Conservation (phyloP, 2,329 filamentous ascomycete species). For the Fusarium sp. region DNA sequence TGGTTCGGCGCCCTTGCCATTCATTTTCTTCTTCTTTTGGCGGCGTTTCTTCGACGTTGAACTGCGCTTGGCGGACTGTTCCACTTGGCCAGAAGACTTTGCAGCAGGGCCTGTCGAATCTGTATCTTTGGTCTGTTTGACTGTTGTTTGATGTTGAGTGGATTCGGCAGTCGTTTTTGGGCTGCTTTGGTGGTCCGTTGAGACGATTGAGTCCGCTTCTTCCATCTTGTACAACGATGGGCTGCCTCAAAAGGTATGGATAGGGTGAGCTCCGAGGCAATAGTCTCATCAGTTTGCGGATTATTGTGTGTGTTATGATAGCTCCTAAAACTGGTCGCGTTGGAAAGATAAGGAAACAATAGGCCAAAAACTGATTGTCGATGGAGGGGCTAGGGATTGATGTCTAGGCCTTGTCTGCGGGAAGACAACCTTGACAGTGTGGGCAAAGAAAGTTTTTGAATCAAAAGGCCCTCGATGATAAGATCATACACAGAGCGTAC, state of each 20-base stretch:
- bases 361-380: no score
- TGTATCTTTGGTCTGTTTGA: conserved; percentile 26
- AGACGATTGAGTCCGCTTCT: conserved; percentile 30
- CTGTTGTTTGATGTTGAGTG: conserved; percentile 31
- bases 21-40: conserved; percentile 33
- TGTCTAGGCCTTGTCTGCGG: no score
- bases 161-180: conserved; percentile 35
- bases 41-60: conserved; percentile 34
- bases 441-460: no score
- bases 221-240: conserved; percentile 35
- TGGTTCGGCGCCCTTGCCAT: conserved; percentile 13
- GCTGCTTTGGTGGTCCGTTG: conserved; percentile 41
- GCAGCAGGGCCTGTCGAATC: conserved; percentile 19
- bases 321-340: no score
- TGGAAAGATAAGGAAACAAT: no score
- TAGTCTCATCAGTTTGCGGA: no score
- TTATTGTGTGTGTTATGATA: no score
- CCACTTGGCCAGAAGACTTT: conserved; percentile 21
- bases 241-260: neutral
- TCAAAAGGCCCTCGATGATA: no score
- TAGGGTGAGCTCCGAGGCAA: no score
- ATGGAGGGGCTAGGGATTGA: no score
- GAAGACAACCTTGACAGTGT: no score
- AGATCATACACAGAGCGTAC: no score
- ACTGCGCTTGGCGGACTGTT: conserved; percentile 21